Evolutionary conservation across 2,329 filamentous ascomycete genomes (phyloP).

Genomic region (Ceratocystis cacaofunesta): DNA sequence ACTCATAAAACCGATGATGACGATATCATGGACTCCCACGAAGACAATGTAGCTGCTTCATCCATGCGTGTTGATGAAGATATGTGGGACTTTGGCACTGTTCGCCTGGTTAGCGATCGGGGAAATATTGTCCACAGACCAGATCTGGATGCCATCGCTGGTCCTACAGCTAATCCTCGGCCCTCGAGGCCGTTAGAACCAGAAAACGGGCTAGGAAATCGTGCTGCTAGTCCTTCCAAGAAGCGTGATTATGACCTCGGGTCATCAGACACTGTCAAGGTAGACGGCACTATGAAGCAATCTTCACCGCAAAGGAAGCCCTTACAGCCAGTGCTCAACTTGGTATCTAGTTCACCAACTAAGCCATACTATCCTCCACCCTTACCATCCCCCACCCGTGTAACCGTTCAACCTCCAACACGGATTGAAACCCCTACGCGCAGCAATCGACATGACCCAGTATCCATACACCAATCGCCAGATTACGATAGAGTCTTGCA

Average conservation of each 20-base stretch:
- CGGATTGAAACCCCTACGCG: conserved; percentile 15
- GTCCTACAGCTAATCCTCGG: conserved; percentile 65
- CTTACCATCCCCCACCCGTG: conserved; percentile 40
- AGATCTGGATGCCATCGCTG: conserved; percentile 58
- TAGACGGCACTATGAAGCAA: conserved; percentile 37
- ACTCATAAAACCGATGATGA: conserved; percentile 60
- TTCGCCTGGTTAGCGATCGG: conserved; percentile 60
- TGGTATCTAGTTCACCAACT: conserved; percentile 4
- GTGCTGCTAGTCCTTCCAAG: conserved; percentile 40
- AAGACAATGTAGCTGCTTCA: conserved; percentile 39
- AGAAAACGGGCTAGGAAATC: conserved; percentile 25
- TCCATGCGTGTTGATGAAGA: conserved; percentile 50
- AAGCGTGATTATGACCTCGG: conserved; percentile 31
- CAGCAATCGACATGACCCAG: not conserved
- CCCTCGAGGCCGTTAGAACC: conserved; percentile 38
- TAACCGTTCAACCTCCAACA: conserved; percentile 37
- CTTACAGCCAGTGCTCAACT: conserved; percentile 24
- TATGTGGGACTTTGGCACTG: conserved; percentile 96
- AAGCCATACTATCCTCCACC: conserved; percentile 5
- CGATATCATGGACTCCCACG: conserved; percentile 38
- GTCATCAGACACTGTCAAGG: conserved; percentile 40
- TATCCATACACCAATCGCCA: conserved; percentile 29
- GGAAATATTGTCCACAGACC: conserved; percentile 40
- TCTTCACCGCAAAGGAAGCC: conserved; percentile 46
- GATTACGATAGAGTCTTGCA: conserved; percentile 48